Conservation (phyloP, 345 rosid species). For the Euphorbia peplus region DNA sequence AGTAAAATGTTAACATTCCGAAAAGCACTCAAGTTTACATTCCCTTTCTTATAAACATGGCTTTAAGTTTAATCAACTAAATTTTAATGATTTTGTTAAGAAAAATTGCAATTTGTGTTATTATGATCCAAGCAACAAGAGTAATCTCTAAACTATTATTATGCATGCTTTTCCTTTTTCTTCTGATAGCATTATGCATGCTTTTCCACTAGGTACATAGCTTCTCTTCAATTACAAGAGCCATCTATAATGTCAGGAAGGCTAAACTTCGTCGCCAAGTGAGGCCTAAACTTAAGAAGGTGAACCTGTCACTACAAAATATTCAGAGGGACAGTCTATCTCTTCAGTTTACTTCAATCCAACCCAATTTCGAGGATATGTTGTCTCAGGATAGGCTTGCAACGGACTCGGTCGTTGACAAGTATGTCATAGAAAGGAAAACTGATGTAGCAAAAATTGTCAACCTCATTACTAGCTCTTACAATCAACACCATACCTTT, state of each 20-base stretch:
- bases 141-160: neutral
- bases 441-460: neutral
- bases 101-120: too few relatives aligned
- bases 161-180: too few relatives aligned
- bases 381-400: neutral
- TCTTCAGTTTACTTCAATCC: neutral
- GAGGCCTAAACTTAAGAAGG: neutral
- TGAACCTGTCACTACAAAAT: too few relatives aligned
- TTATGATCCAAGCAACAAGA: too few relatives aligned
- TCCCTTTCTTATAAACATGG: too few relatives aligned
- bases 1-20: too few relatives aligned
- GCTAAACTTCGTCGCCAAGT: neutral
- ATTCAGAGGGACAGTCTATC: neutral
- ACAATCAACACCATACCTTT: neutral
- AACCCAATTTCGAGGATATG: neutral
- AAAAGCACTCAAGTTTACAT: too few relatives aligned
- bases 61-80: too few relatives aligned
- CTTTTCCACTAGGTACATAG: too few relatives aligned
- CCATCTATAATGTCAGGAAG: neutral
- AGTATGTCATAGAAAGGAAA: neutral
- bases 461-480: conserved; percentile 12
- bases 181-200: too few relatives aligned
- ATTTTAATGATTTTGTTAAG: too few relatives aligned
- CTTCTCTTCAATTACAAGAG: too few relatives aligned
- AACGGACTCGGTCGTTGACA: neutral